Percentiles rank a stretch among this genome's conserved stretches.
Evolutionary conservation across 1,284 basidiomycete species (phyloP).

Genomic region (Phellopilus nigrolimitatus): DNA sequence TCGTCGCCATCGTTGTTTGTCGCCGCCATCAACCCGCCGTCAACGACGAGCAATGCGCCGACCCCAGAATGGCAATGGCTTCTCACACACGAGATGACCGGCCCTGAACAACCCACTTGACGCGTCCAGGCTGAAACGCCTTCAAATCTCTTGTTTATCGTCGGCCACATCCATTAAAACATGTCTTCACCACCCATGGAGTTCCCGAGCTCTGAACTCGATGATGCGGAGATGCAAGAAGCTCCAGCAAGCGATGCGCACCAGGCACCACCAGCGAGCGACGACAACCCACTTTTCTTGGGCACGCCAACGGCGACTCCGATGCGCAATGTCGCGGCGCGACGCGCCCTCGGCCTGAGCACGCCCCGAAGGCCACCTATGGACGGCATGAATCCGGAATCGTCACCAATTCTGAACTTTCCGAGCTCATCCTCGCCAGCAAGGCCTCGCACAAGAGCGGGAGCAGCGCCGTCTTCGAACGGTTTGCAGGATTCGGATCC

Average conservation of each 20-base stretch:
- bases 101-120: constrained; percentile 7
- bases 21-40: too few relatives aligned
- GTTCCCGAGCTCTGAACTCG: constrained; percentile 24
- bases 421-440: constrained; percentile 64
- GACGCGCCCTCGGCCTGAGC: constrained; percentile 56
- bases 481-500: constrained; percentile 51
- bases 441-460: constrained; percentile 36
- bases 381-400: constrained; percentile 52
- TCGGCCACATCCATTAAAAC: not conserved
- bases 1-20: too few relatives aligned
- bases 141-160: not conserved
- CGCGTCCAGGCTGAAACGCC: constrained; percentile 5
- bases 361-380: constrained; percentile 54
- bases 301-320: constrained; percentile 54
- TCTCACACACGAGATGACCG: constrained; percentile 3
- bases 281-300: constrained; percentile 49
- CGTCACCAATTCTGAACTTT: constrained; percentile 64
- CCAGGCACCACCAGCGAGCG: constrained; percentile 16
- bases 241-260: constrained; percentile 7
- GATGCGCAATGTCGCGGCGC: constrained; percentile 44
- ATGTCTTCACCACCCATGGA: constrained; percentile 25
- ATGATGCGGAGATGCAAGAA: constrained; percentile 21
- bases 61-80: not conserved
- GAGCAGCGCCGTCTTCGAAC: constrained; percentile 26
- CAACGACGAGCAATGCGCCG: too few relatives aligned